Base-by-base conservation (phyloP, 352 stramenopile species). In the Globisporangium lucens region DNA sequence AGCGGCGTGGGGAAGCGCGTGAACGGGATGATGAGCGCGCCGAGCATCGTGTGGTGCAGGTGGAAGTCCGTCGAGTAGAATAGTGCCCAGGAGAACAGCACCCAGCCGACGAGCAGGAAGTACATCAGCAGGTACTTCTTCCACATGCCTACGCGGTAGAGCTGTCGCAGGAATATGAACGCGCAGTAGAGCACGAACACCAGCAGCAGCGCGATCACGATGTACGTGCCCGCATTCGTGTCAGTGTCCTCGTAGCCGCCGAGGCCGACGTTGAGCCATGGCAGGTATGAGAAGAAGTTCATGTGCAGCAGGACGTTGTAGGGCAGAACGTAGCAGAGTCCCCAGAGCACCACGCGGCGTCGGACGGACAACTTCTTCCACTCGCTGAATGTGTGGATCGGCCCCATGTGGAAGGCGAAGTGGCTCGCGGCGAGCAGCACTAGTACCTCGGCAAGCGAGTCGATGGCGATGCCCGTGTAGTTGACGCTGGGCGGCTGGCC, bases 221-320 rank as follows among this genome's bases (percentile, higher is more conserved):
- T 63, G 69, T 91, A 95, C 0, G 87, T 90, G n/a, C 76, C 77
- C 12, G 71, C 76, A 46, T 84, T 90, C 4, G 68, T 61, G 35
- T 80, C 33, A 1, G 64, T 27, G 17, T 78, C 51, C 56, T 91
- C 69, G 61, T 90, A 90, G 4, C 87, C 87, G 7, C 87, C 87
- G 12, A 94, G 63, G 56, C 82, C 73, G 27, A 94, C 63, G 72
- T 84, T 91, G 56, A 94, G 81, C 83, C 87, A 93, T 35, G 85
- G 80, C 3, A 93, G 8, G 56, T 88, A 91, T 56, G 75, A 76
- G 47, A 93, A 78, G 61, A 90, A 77, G 61, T 90, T 92, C 71
- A 94, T 77, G 67, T 94, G 85, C 30, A 93, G 75, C 71, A 93
- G 73, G 27, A 83, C 56, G 61, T 91, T 84, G 72, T 75, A 94